Percentiles rank a stretch among this genome's conserved stretches.
Conservation (phyloP, 1,284 basidiomycete species). For the Sporisorium scitamineum region DNA sequence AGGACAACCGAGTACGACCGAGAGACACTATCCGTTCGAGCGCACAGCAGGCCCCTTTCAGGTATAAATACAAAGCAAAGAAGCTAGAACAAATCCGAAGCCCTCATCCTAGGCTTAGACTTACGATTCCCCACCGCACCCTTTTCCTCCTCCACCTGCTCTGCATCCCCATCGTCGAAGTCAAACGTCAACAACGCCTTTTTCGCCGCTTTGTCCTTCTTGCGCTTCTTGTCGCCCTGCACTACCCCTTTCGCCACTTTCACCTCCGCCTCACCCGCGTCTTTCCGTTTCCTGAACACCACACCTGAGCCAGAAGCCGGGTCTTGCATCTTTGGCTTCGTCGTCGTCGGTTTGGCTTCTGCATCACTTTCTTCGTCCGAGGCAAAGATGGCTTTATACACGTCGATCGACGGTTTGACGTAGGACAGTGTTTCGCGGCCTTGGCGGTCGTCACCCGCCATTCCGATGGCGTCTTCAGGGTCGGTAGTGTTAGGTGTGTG, state of each 20-base stretch:
- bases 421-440: slow-evolving; percentile 87
- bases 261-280: slow-evolving; percentile 73
- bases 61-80: background rate
- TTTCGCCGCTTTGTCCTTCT: slow-evolving; percentile 19
- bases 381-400: slow-evolving; percentile 81
- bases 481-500: background rate
- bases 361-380: slow-evolving; percentile 82
- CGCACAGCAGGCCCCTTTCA: background rate
- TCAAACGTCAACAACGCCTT: slow-evolving; percentile 44
- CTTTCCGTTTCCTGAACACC: slow-evolving; percentile 38
- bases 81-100: slow-evolving; percentile 34
- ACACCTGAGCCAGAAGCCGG: slow-evolving; percentile 16
- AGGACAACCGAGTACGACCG: too few species aligned
- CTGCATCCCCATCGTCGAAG: slow-evolving; percentile 18
- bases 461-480: slow-evolving; percentile 74
- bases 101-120: slow-evolving; percentile 14
- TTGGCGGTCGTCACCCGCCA: slow-evolving; percentile 88
- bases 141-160: background rate
- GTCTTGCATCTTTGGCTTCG: slow-evolving; percentile 30
- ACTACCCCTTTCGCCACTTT: slow-evolving; percentile 71
- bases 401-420: slow-evolving; percentile 85
- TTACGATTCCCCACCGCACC: slow-evolving; percentile 1
- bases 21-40: too few species aligned
- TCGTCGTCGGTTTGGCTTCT: slow-evolving; percentile 74
- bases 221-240: slow-evolving; percentile 73